phyloP scores from a whole-genome alignment of 345 rosid genomes.

The Cochlearia excelsa region DNA sequence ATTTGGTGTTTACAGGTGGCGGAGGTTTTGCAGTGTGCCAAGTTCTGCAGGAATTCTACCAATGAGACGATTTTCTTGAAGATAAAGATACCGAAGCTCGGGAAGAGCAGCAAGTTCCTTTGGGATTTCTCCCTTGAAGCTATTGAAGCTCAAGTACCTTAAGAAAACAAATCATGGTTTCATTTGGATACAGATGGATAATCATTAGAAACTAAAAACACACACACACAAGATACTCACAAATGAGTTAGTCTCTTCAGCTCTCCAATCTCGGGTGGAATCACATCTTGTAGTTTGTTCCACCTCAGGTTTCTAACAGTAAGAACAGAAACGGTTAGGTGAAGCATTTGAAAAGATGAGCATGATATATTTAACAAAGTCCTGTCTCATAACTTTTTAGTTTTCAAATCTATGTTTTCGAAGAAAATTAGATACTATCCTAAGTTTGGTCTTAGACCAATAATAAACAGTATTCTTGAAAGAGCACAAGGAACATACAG shows the following conservation, averaged over 20 bases:
- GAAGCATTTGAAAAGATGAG: not conserved
- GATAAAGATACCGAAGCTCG: conserved; percentile 82
- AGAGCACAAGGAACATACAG: conserved; percentile 50
- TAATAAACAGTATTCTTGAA: not conserved
- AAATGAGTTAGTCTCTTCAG: conserved; percentile 86
- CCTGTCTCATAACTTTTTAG: too few relatives aligned
- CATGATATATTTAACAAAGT: not conserved
- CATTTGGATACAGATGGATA: not conserved
- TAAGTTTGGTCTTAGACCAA: conserved; percentile 6
- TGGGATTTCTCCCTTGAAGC: conserved; percentile 90
- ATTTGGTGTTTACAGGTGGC: conserved; percentile 43
- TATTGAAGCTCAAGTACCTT: conserved; percentile 91
- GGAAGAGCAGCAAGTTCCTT: conserved; percentile 84
- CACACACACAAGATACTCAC: conserved; percentile 44
- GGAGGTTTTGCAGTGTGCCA: conserved; percentile 67
- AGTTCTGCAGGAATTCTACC: conserved; percentile 86
- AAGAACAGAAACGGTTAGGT: conserved; percentile 24
- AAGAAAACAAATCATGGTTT: not conserved
- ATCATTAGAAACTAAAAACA: not conserved
- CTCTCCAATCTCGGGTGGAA: conserved; percentile 88
- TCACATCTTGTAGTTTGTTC: conserved; percentile 88
- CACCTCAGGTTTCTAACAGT: conserved; percentile 74
- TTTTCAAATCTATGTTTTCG: too few relatives aligned
- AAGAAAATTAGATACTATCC: not conserved
- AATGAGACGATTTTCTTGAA: conserved; percentile 84